Conservation (phyloP, 495 filamentous ascomycete genomes). For the Penicillium canescens region DNA sequence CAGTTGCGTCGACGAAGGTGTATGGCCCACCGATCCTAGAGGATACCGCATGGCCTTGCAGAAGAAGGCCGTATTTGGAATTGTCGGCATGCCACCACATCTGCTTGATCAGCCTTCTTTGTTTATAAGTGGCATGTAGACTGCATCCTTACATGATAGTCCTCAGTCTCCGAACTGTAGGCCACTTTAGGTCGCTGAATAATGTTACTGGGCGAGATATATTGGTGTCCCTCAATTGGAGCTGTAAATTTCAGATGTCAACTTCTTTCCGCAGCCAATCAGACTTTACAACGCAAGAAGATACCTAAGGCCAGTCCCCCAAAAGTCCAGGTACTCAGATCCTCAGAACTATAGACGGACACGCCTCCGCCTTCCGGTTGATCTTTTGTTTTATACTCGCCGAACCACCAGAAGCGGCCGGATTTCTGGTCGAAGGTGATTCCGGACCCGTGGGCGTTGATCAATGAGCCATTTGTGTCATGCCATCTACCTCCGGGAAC, state of each 20-base stretch:
- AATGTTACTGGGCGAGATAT: slow-evolving; percentile 20
- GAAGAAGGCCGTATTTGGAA: slow-evolving; percentile 25
- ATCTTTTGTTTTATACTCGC: slow-evolving; percentile 27
- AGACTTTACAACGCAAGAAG: too few relatives aligned
- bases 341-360: slow-evolving; percentile 27
- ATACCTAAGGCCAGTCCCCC: slow-evolving; percentile 24
- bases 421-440: slow-evolving; percentile 23
- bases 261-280: not conserved
- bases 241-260: slow-evolving; percentile 1
- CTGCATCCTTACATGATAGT: slow-evolving; percentile 21
- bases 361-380: slow-evolving; percentile 27
- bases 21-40: slow-evolving; percentile 20
- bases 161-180: slow-evolving; percentile 21
- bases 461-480: slow-evolving; percentile 22
- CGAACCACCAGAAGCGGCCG: slow-evolving; percentile 29
- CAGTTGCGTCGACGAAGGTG: slow-evolving; percentile 24
- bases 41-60: slow-evolving; percentile 25
- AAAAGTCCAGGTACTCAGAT: slow-evolving; percentile 21
- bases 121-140: too few relatives aligned
- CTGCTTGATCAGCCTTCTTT: slow-evolving; percentile 1
- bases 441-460: slow-evolving; percentile 24
- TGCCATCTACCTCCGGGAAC: slow-evolving; percentile 27
- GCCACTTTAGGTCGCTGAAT: slow-evolving; percentile 31
- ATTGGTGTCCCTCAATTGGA: slow-evolving; percentile 23
- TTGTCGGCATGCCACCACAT: slow-evolving; percentile 34